A percentile compares a stretch with the other conserved stretches of the same genome.
phyloP scores from a whole-genome alignment of 2,329 filamentous ascomycete species.

The Penicillium sp. region DNA sequence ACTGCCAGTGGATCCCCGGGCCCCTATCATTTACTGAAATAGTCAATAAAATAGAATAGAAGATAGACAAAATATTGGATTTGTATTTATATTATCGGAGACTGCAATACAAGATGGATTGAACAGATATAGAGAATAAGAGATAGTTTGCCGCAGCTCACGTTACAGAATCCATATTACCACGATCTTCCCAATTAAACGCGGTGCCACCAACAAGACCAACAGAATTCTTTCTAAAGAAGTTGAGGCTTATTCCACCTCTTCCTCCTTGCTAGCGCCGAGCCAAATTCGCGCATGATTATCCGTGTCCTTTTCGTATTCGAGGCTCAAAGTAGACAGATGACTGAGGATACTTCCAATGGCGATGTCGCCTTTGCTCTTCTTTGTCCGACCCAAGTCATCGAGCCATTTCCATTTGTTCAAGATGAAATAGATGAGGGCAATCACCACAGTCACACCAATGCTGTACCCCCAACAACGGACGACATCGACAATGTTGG shows the following conservation, averaged over 20 bases:
- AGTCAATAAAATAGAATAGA: no score
- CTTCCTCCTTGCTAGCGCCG: neutral
- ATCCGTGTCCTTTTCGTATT: neutral
- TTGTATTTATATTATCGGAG: no score
- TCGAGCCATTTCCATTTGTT: slow-evolving; percentile 51
- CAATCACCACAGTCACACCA: slow-evolving; percentile 56
- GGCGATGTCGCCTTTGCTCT: slow-evolving; percentile 3
- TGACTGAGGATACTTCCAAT: slow-evolving; percentile 1
- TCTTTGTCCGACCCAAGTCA: slow-evolving; percentile 52
- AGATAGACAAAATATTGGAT: no score
- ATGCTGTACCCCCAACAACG: slow-evolving; percentile 57
- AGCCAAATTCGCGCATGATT: slow-evolving; percentile 2
- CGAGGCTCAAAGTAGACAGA: neutral
- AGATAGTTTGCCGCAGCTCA: no score
- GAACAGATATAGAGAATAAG: no score
- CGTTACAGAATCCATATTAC: neutral
- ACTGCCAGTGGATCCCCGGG: no score
- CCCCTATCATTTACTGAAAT: no score
- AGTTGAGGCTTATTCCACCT: neutral
- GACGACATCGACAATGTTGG: slow-evolving; percentile 60
- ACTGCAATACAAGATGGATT: no score
- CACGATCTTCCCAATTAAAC: neutral
- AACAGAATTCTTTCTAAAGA: neutral
- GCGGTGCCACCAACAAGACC: neutral
- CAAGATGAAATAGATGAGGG: slow-evolving; percentile 54